Evolutionary conservation across 1,139 yeast species (phyloP), one percentile per base, ranked within the genome.

Genomic region (Pichia sp.): DNA sequence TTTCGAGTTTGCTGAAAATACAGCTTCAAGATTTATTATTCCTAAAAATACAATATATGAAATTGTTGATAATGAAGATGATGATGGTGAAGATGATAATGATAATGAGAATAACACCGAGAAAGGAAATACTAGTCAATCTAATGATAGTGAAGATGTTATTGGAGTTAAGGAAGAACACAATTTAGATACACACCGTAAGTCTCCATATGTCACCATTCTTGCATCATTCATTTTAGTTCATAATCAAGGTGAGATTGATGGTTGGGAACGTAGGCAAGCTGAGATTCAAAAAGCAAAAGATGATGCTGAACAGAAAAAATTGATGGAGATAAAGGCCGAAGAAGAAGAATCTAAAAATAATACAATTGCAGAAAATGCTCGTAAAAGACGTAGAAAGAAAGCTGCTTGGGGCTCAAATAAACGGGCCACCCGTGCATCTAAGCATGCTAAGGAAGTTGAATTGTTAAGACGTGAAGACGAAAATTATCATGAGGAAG

Each of bases 1-100:
- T 11, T 83, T 92, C 66, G 98, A 92, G 65, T 90, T 82, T 66
- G 76, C 76, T 38, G 97, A 92, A 58, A 83, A 83, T 62, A 78
- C 94, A 0, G 76, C 83, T 47, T 83, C 83, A 8, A 74, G 97
- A 49, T 90, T 78, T 59, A 67, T 76, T 52, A 61, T 90, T 2
- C 97, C 97, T 0, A 82, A 82, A 55, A 79, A 85, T 56, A 78
- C 92, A 1, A 76, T 90, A 4, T 72, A 85, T 53, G 97, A 90
- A 66, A 78, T 79, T 4, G 55, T 78, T 2, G 72, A 66, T 27
- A 70, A 67, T 29, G 53, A 53, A 8, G 46, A 51, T 11, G 51
- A 36, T 3, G 50, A 50, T 3, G 18, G 18, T 18, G 18, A 18
- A 18, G 18, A 18, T 18, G 1, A 18, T 18, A 18, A 18, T 18